These are phyloP conservation scores for Cephaloascus albidus DNA, from an alignment of 805 yeast genomes.

Conservation along the genomic window DNA sequence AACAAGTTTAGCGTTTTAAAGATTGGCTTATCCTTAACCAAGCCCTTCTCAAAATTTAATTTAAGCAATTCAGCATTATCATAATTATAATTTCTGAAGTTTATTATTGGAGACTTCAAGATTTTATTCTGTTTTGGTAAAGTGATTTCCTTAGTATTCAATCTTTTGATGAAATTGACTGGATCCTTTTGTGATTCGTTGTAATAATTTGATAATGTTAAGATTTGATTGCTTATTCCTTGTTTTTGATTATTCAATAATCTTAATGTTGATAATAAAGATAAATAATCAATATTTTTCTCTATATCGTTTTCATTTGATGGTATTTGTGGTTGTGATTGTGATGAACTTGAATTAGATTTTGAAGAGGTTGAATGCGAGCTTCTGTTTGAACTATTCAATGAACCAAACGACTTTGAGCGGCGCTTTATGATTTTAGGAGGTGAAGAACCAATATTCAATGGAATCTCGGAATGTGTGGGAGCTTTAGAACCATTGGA, in stretches of 20 bases:
- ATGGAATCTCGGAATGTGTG: not conserved
- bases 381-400: not conserved
- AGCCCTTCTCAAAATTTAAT: not conserved
- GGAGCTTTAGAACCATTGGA: not conserved
- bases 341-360: not conserved
- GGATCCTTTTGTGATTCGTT: not conserved
- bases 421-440: not conserved
- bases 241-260: not conserved
- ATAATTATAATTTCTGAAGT: not conserved
- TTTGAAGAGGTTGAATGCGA: not conserved
- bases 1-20: slow-evolving; percentile 1
- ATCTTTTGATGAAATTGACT: not conserved
- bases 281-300: not conserved
- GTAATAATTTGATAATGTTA: not conserved
- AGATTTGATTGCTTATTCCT: not conserved
- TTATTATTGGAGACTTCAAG: not conserved
- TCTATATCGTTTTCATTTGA: not conserved
- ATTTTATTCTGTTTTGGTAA: not conserved
- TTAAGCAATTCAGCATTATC: not conserved
- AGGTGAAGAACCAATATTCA: not conserved
- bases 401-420: not conserved
- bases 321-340: too few relatives aligned
- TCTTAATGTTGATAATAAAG: not conserved
- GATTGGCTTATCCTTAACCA: not conserved
- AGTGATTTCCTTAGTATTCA: not conserved